Evolutionary conservation across 2,329 filamentous ascomycete species (phyloP), one percentile per base, ranked within the genome.

Genomic region (Dactylellina cionopaga): DNA sequence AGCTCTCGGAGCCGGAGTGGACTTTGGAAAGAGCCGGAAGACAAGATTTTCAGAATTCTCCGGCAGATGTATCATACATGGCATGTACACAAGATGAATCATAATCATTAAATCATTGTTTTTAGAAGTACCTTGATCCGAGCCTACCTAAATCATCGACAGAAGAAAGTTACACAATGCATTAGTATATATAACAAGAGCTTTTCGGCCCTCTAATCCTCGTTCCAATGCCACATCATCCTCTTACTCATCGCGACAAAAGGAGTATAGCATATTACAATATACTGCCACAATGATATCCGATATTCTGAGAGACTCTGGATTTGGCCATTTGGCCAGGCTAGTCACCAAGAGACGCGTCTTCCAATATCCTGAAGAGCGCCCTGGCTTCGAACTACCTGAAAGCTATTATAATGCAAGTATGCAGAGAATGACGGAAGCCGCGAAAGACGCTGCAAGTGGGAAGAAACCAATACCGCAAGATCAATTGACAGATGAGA

Each of bases 281-380:
- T 13, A 17, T 41, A 43, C 39, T 27, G 7, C 19, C 17, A 44
- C 3, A 33, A 62, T 2, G 27, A 56, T 62, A 44, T 43, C 49
- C 29, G 44, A 58, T 56, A 58, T 65, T 37, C 80, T 88, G 63
- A 81, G 86, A 77, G 87, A 88, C 64, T 83, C 86, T 69, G 83
- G 86, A 25, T 75, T 88, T 74, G 87, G 87, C 75, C 86, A 88
- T 75, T 75, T 88, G 52, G 82, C 89, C 74, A 83, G 87, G 75
- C 85, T 81, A 75, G 52, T 84, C 59, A 86, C 86, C 1, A 79
- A 79, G 29, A 87, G 86, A 76, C 82, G 79, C 41, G 77, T 85
- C 43, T 80, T 89, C 10, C 82, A 83, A 66, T 89, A 88, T 70
- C 86, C 86, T 13, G 87, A 89, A 80, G 87, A 89, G 74, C 80